These are phyloP conservation scores for Coffea humblotiana DNA, from an alignment of 305 asterid species.

Conservation along the genomic window DNA sequence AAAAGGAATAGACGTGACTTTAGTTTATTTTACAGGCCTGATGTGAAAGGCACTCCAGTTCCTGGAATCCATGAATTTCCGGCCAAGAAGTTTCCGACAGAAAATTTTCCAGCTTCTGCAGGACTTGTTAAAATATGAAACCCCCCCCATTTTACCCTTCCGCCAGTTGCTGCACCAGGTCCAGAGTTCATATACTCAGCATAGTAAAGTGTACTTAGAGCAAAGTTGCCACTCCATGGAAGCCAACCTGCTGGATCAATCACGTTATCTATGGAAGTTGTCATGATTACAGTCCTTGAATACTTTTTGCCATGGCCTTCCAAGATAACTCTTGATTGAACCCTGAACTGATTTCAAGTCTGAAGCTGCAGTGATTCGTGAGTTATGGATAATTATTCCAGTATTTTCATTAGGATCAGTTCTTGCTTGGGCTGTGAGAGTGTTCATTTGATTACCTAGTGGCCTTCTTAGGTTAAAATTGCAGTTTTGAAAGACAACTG, in stretches of 20 bases:
- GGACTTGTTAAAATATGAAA: constrained; percentile 29
- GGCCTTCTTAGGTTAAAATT: constrained; percentile 39
- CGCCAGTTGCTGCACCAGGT: constrained; percentile 30
- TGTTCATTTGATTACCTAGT: constrained; percentile 33
- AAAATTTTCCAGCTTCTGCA: constrained; percentile 38
- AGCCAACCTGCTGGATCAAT: constrained; percentile 54
- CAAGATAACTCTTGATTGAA: constrained; percentile 32
- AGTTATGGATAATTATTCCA: constrained; percentile 44
- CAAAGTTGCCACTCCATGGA: constrained; percentile 46
- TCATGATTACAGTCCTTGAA: constrained; percentile 42
- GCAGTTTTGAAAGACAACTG: constrained; percentile 43
- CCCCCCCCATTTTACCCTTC: constrained; percentile 53
- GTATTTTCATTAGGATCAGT: constrained; percentile 45
- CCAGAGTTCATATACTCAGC: constrained; percentile 52
- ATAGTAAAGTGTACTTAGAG: constrained; percentile 36
- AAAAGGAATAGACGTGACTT: background rate
- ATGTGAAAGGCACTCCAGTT: constrained; percentile 44
- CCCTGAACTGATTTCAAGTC: constrained; percentile 27
- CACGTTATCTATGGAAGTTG: constrained; percentile 29
- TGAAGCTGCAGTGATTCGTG: constrained; percentile 30
- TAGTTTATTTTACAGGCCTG: constrained; percentile 38
- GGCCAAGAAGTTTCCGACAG: constrained; percentile 41
- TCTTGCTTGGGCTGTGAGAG: constrained; percentile 50
- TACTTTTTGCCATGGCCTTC: constrained; percentile 50
- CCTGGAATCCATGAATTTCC: constrained; percentile 50